Percentiles rank a stretch among this genome's conserved stretches.
Evolutionary conservation across 371 early-diverging fungal genomes (phyloP).

Genomic region (Globomyces sp.): DNA sequence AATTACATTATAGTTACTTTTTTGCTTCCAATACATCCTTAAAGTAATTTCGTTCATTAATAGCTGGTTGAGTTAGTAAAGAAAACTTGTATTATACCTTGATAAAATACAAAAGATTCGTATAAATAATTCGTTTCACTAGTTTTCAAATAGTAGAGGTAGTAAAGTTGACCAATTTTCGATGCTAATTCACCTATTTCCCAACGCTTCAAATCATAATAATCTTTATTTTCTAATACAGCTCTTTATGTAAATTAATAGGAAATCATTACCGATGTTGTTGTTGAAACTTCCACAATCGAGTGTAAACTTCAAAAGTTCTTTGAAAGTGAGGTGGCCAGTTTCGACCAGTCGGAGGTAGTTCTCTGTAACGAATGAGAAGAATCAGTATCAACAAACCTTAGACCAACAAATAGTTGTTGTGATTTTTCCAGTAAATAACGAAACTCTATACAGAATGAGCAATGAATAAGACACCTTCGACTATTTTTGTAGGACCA

Average conservation of each 20-base stretch:
- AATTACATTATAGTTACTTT: constrained; percentile 31
- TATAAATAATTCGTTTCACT: constrained; percentile 93
- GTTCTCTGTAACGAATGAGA: constrained; percentile 35
- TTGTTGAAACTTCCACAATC: constrained; percentile 96
- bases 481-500: neutral
- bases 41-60: constrained; percentile 88
- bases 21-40: constrained; percentile 86
- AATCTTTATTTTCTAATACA: constrained; percentile 78
- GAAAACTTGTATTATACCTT: constrained; percentile 62
- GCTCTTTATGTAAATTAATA: constrained; percentile 44
- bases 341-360: constrained; percentile 56
- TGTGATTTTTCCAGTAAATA: constrained; percentile 95
- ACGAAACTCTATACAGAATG: constrained; percentile 68
- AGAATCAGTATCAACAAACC: constrained; percentile 45
- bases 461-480: neutral
- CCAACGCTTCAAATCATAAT: constrained; percentile 93
- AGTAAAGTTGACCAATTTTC: constrained; percentile 86
- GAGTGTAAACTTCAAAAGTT: constrained; percentile 95
- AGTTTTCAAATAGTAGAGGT: constrained; percentile 76
- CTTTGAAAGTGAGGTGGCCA: constrained; percentile 87
- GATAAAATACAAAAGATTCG: constrained; percentile 93
- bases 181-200: constrained; percentile 98
- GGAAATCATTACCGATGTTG: constrained; percentile 61
- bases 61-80: too few relatives aligned
- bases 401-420: constrained; percentile 90